A percentile compares a stretch with the other conserved stretches of the same genome.
Evolutionary conservation across 495 filamentous ascomycete species (phyloP).

Genomic region (Tuber aestivum): DNA sequence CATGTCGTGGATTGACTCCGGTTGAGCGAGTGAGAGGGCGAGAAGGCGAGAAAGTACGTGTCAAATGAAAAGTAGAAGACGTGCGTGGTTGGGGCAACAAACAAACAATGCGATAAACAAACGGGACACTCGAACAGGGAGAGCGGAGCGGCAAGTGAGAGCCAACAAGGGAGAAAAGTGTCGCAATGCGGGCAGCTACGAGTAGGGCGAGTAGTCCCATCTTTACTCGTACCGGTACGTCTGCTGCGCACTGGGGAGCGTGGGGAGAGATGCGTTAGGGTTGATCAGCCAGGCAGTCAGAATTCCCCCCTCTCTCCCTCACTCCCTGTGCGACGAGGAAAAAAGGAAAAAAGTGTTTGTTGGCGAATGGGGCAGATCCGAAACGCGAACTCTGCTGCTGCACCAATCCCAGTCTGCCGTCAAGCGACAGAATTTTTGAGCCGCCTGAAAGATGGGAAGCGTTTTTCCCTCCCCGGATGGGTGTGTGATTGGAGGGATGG

Average conservation of each 20-base stretch:
- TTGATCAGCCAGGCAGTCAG: neutral
- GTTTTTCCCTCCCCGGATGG: constrained; percentile 13
- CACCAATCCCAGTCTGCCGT: constrained; percentile 37
- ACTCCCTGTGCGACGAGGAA: constrained; percentile 22
- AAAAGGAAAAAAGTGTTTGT: constrained; percentile 32
- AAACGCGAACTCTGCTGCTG: constrained; percentile 37
- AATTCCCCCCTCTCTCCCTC: neutral
- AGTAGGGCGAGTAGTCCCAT: too few species aligned
- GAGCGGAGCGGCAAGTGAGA: neutral
- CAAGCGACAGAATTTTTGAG: constrained; percentile 34
- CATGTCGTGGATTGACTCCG: neutral
- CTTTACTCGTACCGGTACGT: too few species aligned
- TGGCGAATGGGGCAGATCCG: constrained; percentile 35
- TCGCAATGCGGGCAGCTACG: neutral
- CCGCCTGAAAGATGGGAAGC: constrained; percentile 24
- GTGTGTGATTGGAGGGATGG: constrained; percentile 20
- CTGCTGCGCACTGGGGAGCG: neutral
- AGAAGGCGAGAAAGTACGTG: neutral
- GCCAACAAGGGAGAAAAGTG: neutral
- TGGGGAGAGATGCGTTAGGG: neutral
- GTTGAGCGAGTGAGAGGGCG: neutral
- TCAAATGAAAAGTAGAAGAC: neutral
- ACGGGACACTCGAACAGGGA: neutral
- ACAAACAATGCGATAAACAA: neutral
- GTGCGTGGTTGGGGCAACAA: neutral